Conservation (phyloP, 163 green algal species). For the Scenedesmus sp. region DNA sequence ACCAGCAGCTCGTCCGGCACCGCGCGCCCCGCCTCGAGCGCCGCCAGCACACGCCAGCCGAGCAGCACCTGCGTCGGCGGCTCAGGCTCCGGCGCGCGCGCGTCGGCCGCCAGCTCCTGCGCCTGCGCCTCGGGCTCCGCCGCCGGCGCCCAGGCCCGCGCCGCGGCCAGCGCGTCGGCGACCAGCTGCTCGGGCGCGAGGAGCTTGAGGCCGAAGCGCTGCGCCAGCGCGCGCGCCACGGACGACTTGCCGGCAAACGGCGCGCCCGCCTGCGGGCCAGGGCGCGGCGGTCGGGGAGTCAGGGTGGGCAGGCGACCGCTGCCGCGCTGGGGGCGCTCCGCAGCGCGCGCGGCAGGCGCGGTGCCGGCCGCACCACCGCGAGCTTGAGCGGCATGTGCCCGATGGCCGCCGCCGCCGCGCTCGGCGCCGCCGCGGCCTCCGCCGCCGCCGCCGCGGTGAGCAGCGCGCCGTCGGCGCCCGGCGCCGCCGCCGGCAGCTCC, state of each 20-base stretch:
- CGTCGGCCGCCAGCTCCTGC: neutral
- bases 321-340: too few species aligned
- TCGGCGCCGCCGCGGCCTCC: neutral
- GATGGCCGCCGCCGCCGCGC: neutral
- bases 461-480: neutral
- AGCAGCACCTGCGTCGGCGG: slow-evolving; percentile 43
- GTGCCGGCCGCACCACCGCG: neutral
- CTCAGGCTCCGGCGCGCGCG: neutral
- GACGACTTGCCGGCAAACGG: slow-evolving; percentile 72
- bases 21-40: slow-evolving; percentile 49
- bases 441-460: neutral
- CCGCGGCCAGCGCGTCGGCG: slow-evolving; percentile 53
- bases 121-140: slow-evolving; percentile 11
- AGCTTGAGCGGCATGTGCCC: neutral
- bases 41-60: slow-evolving; percentile 33
- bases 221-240: slow-evolving; percentile 59
- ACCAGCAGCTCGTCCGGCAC: slow-evolving; percentile 61
- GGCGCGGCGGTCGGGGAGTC: too few species aligned
- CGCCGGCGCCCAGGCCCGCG: slow-evolving; percentile 42
- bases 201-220: slow-evolving; percentile 58
- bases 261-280: slow-evolving; percentile 47
- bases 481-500: neutral
- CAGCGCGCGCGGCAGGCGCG: too few species aligned
- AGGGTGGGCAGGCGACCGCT: too few species aligned
- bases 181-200: slow-evolving; percentile 65